Evolutionary conservation across 352 stramenopile species (phyloP), one percentile per base, ranked within the genome.

Genomic region (Phytophthora pluvialis): DNA sequence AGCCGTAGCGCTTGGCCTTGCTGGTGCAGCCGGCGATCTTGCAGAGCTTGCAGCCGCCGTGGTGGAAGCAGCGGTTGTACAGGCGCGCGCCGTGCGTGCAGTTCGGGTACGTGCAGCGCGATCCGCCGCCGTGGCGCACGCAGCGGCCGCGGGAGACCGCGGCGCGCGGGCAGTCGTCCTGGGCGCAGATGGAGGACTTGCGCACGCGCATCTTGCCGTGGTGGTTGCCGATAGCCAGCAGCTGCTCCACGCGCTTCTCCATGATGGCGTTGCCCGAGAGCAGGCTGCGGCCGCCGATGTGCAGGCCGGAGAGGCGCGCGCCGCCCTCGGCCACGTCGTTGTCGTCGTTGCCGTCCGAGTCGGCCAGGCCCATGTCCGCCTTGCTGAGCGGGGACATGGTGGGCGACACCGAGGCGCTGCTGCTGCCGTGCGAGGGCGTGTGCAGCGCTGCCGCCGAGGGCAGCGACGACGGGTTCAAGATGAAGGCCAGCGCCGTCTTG

Each of bases 21-120:
- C 77, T 86, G 21, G 75, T 88, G 60, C 81, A 89, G 15, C 81
- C 81, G 4, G 70, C 63, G 35, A 88, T 70, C 60, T 84, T 89
- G 70, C 81, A 90, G 11, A 83, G 60, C 63, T 84, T 87, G 60
- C 74, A 88, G 42, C 81, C 81, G 33, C 81, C 81, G 56, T 89
- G 81, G 49, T 89, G 80, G 65, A 87, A 89, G 49, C 80, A 89
- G 9, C 78, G 76, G 59, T 87, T 89, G 66, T 89, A 86, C 50
- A 89, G 29, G 6, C 77, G 69, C 35, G 78, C 80, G 44, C 80
- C 76, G 51, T 88, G 75, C 29, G 77, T 85, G 65, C 80, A 89
- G 54, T 85, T 75, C 25, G 78, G 69, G 58, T 73, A 87, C 39
- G 78, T 83, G 49, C 80, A 89, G 21, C 80, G 74, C 5, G 76